Evolutionary conservation across 352 stramenopile genomes (phyloP).

Genomic region (Phytophthora quininea): DNA sequence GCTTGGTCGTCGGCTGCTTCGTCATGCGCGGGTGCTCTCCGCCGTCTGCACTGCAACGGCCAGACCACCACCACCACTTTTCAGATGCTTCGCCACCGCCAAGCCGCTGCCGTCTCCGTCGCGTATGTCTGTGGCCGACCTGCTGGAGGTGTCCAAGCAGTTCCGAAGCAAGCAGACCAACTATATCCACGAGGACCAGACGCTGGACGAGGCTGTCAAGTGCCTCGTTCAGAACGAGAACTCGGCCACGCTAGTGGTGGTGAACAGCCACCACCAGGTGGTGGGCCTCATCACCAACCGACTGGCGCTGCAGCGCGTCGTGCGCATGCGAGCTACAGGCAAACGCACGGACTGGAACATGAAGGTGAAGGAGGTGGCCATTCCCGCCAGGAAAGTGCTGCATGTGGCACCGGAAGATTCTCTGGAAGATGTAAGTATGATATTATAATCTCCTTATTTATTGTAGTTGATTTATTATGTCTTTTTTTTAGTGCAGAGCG

Average conservation of each 20-base stretch:
- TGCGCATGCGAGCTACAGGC: conserved; percentile 57
- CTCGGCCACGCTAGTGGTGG: conserved; percentile 77
- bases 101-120: conserved; percentile 42
- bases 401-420: conserved; percentile 79
- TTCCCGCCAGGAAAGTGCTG: conserved; percentile 75
- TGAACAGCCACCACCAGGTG: conserved; percentile 68
- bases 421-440: conserved; percentile 61
- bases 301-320: conserved; percentile 61
- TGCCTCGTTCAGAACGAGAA: conserved; percentile 77
- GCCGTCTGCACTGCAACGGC: not conserved
- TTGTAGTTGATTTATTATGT: too few relatives aligned
- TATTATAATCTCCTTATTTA: too few relatives aligned
- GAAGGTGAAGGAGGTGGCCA: conserved; percentile 69
- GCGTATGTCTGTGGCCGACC: conserved; percentile 66
- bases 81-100: not conserved
- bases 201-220: conserved; percentile 68
- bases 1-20: too few relatives aligned
- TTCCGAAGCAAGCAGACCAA: conserved; percentile 80
- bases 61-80: not conserved
- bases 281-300: conserved; percentile 85
- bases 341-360: conserved; percentile 55
- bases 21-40: too few relatives aligned
- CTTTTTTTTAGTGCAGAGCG: conserved; percentile 59
- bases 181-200: conserved; percentile 69
- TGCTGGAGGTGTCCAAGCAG: conserved; percentile 73